Base-by-base conservation (phyloP, 768 basidiomycete species). In the Amanita muscaria region DNA sequence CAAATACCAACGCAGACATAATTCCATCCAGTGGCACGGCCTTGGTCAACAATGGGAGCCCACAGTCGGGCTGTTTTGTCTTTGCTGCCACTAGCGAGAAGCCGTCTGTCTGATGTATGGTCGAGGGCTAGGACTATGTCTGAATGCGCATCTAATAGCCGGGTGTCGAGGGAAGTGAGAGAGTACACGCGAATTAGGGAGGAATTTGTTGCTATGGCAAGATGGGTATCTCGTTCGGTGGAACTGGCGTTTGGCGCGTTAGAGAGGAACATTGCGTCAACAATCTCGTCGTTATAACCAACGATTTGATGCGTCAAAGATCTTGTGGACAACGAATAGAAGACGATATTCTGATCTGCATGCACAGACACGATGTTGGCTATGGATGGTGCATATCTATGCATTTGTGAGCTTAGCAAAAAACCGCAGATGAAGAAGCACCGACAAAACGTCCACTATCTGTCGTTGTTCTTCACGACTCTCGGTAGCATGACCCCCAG, bases 271-370 rank as follows among this genome's bases (percentile, higher is more conserved):
- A 76, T 70, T 4, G 82, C 77, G 55, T 98, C 96, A 40, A 97
- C 85, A 52, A 98, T 92, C 63, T 98, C 94, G 63, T 99, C 96
- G 61, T 98, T 98, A 72, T 85, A 99, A 0, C 96, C 96, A 54
- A 98, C 81, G 52, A 98, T 65, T 54, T 97, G 94, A 14, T 87
- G 83, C 2, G 72, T 67, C 19, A 88, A 64, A 7, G 73, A 66
- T 24, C 72, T 73, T 1, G 77, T 76, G n/a, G 70, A 60, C 6
- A 94, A 66, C 2, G 88, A 91, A 61, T 92, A 81, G 65, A 90
- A 90, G 37, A 92, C 72, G 53, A 99, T 93, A 53, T 98, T 99
- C 64, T 98, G 96, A 62, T 99, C 94, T 18, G 88, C 91, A 59
- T 94, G 93, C 12, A 92, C 68, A 12, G 91, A 88, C 16, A 91